Conservation (phyloP, 805 yeast species). For the Metschnikowia gruessii region DNA sequence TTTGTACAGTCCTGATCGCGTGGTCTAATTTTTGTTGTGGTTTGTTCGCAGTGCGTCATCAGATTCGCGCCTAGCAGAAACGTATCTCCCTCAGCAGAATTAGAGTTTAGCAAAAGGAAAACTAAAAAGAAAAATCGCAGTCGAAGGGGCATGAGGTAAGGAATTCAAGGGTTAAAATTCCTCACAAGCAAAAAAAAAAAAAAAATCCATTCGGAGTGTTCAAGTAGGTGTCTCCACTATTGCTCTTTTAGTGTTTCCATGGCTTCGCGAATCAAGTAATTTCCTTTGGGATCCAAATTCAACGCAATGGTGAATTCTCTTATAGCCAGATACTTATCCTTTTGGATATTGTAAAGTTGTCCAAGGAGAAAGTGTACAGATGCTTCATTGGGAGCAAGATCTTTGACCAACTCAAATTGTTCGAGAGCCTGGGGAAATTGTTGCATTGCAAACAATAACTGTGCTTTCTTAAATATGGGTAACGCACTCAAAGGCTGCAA, state of each 20-base stretch:
- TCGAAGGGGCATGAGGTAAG: too few relatives aligned
- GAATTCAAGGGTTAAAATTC: too few relatives aligned
- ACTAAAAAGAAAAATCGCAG: too few relatives aligned
- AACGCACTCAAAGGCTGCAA: constrained; percentile 83
- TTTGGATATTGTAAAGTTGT: constrained; percentile 73
- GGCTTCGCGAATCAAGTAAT: constrained; percentile 80
- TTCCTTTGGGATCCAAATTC: constrained; percentile 89
- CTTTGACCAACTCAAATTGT: constrained; percentile 68
- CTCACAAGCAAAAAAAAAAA: too few relatives aligned
- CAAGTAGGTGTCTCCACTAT: not conserved
- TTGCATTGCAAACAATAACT: constrained; percentile 67
- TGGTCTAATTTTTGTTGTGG: too few relatives aligned
- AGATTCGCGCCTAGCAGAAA: too few relatives aligned
- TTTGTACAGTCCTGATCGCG: too few relatives aligned
- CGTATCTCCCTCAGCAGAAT: too few relatives aligned
- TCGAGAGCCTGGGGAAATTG: constrained; percentile 68
- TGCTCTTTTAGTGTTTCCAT: constrained; percentile 49
- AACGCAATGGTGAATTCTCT: constrained; percentile 84
- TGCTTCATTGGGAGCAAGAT: constrained; percentile 91
- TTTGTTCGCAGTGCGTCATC: too few relatives aligned
- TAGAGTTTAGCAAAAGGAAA: too few relatives aligned
- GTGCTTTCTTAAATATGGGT: constrained; percentile 87
- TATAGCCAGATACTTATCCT: constrained; percentile 73
- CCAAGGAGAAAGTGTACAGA: constrained; percentile 89
- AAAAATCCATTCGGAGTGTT: too few relatives aligned